phyloP scores from a whole-genome alignment of 768 basidiomycete species.

The Lactifluus pinguis region DNA sequence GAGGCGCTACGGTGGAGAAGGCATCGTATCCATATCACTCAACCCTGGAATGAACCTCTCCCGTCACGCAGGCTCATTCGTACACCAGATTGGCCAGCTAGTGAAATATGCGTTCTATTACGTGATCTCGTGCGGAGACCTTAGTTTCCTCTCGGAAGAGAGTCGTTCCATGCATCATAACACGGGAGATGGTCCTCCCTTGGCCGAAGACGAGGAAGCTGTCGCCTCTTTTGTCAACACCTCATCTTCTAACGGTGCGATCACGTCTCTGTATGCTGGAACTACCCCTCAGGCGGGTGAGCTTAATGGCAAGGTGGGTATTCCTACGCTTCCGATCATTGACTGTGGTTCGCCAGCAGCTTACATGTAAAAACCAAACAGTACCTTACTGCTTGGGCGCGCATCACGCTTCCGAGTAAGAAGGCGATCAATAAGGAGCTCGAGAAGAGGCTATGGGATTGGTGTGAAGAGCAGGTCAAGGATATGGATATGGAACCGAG shows the following conservation, averaged over 20 bases:
- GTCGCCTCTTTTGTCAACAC: background rate
- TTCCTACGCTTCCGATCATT: background rate
- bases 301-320: background rate
- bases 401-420: background rate
- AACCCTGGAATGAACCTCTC: background rate
- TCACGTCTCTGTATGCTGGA: background rate
- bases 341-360: background rate
- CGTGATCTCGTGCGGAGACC: background rate
- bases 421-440: background rate
- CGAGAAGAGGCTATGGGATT: background rate
- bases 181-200: no score
- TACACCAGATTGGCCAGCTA: background rate
- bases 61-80: background rate
- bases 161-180: no score
- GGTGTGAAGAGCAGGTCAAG: conserved; percentile 1
- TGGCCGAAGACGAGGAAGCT: background rate
- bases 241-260: background rate
- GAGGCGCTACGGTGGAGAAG: conserved; percentile 20
- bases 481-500: background rate
- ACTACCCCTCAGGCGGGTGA: background rate
- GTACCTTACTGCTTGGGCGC: conserved; percentile 1
- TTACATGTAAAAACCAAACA: background rate
- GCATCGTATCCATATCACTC: conserved; percentile 20
- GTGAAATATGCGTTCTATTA: background rate
- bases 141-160: background rate